These are phyloP conservation scores for Trypanosoma melophagium DNA, from an alignment of 208 protist species.

Conservation along the genomic window DNA sequence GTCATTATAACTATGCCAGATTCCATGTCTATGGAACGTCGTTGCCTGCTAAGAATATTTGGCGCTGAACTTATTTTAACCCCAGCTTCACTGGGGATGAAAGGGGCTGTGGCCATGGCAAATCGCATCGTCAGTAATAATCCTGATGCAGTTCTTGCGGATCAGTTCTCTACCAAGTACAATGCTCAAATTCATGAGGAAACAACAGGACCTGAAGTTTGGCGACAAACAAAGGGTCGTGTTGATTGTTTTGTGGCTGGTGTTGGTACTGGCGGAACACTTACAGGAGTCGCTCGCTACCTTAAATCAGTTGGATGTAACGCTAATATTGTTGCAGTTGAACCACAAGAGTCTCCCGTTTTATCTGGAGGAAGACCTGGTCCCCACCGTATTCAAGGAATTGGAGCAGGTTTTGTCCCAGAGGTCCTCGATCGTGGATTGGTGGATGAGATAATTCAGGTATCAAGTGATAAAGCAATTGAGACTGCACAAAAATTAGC, in stretches of 20 bases:
- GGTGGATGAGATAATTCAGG: slow-evolving; percentile 75
- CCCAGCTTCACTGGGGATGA: slow-evolving; percentile 87
- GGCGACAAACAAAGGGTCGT: slow-evolving; percentile 66
- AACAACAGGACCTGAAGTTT: slow-evolving; percentile 91
- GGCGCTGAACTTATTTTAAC: slow-evolving; percentile 90
- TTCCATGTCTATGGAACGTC: slow-evolving; percentile 88
- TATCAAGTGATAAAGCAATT: slow-evolving; percentile 69
- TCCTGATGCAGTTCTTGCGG: slow-evolving; percentile 69
- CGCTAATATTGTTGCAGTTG: slow-evolving; percentile 72
- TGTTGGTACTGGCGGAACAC: slow-evolving; percentile 88
- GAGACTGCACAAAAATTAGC: slow-evolving; percentile 69
- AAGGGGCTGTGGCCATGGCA: slow-evolving; percentile 79
- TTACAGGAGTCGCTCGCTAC: slow-evolving; percentile 73
- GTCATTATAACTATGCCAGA: slow-evolving; percentile 92
- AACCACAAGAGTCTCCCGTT: slow-evolving; percentile 86
- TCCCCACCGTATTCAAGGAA: slow-evolving; percentile 91
- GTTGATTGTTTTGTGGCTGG: slow-evolving; percentile 87
- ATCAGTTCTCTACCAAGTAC: slow-evolving; percentile 88
- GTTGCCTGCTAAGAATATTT: slow-evolving; percentile 81
- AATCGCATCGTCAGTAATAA: slow-evolving; percentile 73
- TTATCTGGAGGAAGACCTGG: slow-evolving; percentile 76
- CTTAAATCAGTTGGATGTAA: slow-evolving; percentile 60
- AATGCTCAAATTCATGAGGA: slow-evolving; percentile 89
- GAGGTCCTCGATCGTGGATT: slow-evolving; percentile 58
- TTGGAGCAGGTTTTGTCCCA: slow-evolving; percentile 90